Evolutionary conservation across 2,329 filamentous ascomycete genomes (phyloP), one percentile per base, ranked within the genome.

Genomic region (Paracamarosporium sp.): DNA sequence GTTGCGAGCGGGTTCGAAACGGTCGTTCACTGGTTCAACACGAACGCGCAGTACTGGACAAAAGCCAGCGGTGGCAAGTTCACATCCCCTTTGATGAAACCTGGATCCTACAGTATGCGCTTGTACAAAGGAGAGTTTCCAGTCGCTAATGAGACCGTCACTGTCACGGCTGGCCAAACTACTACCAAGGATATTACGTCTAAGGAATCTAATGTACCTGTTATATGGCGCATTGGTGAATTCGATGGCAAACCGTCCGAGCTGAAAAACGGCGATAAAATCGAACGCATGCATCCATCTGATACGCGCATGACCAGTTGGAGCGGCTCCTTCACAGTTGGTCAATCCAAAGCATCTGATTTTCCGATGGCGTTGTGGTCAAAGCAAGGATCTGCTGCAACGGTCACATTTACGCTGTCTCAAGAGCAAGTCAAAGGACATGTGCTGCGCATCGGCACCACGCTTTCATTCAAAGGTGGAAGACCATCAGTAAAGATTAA

Each of bases 21-120:
- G 1, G 64, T 68, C 3, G 77, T 89, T 1, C 86, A 89, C 72
- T 89, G 86, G 86, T 74, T 82, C 73, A 89, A 89, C 72, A 70
- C 66, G 8, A 78, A 78, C 2, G 84, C 85, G 1, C 87, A 89
- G 68, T 89, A 88, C 77, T 89, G 87, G 87, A 63, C 66, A 2
- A 68, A 67, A 33, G 60, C 61, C 1, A 46, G 27, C 1, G 52
- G 51, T 24, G 66, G 66, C 0, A 55, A 56, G 12, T 68, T 60
- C 47, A 66, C 59, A 11, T 63, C 61, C 2, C 64, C 64, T 1
- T 33, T 56, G 40, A 68, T 68, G 66, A 68, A 67, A 25, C 53
- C 66, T 5, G 64, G 66, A 4, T 53, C 56, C 3, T 68, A 68
- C 36, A 63, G 35, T 24, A 62, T 66, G 63, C 65, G 65, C 17